Base-by-base conservation (phyloP, 169 alveolate species). In the Plasmodium chabaudi region DNA sequence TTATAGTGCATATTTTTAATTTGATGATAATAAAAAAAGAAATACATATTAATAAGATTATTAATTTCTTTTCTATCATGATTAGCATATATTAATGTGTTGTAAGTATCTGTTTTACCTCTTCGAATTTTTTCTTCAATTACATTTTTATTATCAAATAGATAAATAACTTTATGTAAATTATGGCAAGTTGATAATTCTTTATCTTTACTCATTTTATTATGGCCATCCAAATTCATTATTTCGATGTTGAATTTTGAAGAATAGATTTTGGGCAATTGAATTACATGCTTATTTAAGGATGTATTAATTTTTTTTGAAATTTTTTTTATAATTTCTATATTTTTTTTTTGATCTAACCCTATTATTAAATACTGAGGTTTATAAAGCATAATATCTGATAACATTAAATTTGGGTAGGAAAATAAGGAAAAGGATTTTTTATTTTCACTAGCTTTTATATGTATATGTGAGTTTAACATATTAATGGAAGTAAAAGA, bases 391-490 rank as follows among this genome's bases (percentile, higher is more conserved):
- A 79, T 51, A 65, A 79, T 67, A 67, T 79, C 89, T n/a, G 89
- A 49, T 34, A 79, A 34, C 89, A 79, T 79, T 79, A 79, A 79
- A 55, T 68, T 79, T n/a, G 89, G 89, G 47, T 79, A 79, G 10
- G 89, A 79, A 49, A 79, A 46, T 67, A 79, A 55, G 10, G 89
- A 67, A 42, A 79, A 13, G 5, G 89, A 65, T 79, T 79, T 79
- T n/a, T 65, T 25, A 2, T 79, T 53, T 42, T 61, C 55, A n/a
- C 55, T 6, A n/a, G 19, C 56, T 47, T 60, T 79, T 59, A 79
- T 59, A 79, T 79, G 89, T 46, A 79, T 27, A 65, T 79, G 89
- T 64, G 69, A 27, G 59, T 65, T 79, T 25, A 79, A 23, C 25
- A 65, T 34, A 69, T 79, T 79, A 51, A 79, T 59, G 27, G 89